Percentiles rank a stretch among this genome's conserved stretches.
Evolutionary conservation across 1,139 yeast species (phyloP).

Genomic region (Candida pseudocylindracea): DNA sequence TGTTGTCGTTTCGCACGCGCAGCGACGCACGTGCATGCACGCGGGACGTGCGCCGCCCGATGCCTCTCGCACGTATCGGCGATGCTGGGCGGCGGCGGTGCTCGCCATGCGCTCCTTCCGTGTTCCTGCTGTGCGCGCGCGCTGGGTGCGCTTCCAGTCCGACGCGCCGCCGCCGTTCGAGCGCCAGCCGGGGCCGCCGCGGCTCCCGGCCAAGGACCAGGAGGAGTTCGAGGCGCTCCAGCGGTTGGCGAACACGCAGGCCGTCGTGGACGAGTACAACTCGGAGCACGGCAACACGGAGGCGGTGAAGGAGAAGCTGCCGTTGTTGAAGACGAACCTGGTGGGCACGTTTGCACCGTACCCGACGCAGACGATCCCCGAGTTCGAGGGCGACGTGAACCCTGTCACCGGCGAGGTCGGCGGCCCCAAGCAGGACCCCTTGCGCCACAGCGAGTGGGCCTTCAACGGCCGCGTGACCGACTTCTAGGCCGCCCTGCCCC

Average conservation of each 20-base stretch:
- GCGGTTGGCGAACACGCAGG: slow-evolving; percentile 58
- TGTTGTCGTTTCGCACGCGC: not conserved
- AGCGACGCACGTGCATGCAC: no score
- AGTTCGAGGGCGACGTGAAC: slow-evolving; percentile 85
- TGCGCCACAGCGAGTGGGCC: slow-evolving; percentile 83
- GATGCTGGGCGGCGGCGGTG: no score
- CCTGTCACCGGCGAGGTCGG: slow-evolving; percentile 91
- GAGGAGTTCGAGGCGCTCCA: slow-evolving; percentile 81
- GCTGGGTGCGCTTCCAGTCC: no score
- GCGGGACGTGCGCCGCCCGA: no score
- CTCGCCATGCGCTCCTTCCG: no score
- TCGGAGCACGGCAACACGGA: slow-evolving; percentile 2
- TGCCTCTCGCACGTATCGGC: no score
- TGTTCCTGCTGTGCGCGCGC: no score
- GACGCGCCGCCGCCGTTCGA: slow-evolving; percentile 3
- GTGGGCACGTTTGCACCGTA: slow-evolving; percentile 16
- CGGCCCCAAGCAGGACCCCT: slow-evolving; percentile 98
- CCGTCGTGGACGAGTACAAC: slow-evolving; percentile 60
- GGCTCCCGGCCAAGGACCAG: slow-evolving; percentile 68
- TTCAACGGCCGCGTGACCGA: slow-evolving; percentile 94
- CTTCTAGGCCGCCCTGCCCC: slow-evolving; percentile 18
- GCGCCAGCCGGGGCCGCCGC: slow-evolving; percentile 55
- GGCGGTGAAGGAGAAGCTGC: slow-evolving; percentile 10
- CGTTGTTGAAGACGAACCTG: slow-evolving; percentile 21
- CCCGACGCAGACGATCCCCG: slow-evolving; percentile 47